phyloP scores from a whole-genome alignment of 139 green algal genomes.

The Auxenochlorella pyrenoidosa region DNA sequence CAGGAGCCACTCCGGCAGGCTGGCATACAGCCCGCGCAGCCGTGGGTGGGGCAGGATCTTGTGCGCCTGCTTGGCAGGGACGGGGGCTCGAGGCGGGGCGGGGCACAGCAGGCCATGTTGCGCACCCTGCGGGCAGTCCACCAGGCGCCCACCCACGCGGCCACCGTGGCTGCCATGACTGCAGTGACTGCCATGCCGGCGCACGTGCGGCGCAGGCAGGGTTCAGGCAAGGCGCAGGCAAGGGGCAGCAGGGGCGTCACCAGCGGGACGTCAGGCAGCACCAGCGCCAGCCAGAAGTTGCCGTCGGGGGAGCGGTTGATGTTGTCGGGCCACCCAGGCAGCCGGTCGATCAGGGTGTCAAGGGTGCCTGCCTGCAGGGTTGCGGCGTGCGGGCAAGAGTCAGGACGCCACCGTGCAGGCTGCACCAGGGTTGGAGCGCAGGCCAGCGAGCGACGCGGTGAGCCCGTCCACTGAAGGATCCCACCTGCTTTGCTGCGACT shows the following conservation, averaged over 20 bases:
- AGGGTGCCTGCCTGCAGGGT: conserved; percentile 52
- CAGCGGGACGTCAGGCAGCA: conserved; percentile 39
- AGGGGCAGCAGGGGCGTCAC: background rate
- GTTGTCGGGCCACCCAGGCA: conserved; percentile 82
- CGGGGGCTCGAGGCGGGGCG: background rate
- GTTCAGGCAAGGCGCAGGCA: background rate
- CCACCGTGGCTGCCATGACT: no score
- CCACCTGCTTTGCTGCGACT: background rate
- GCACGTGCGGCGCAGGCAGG: no score
- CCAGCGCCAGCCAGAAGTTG: conserved; percentile 64
- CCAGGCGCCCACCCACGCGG: no score
- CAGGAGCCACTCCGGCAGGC: conserved; percentile 18
- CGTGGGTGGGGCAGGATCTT: background rate
- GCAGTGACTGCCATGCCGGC: no score
- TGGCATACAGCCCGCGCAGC: conserved; percentile 31
- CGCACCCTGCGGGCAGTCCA: no score
- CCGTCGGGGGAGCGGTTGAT: conserved; percentile 55
- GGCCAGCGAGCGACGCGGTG: no score
- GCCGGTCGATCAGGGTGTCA: conserved; percentile 60
- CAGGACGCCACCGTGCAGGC: background rate
- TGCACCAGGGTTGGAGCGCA: no score
- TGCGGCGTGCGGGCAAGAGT: no score
- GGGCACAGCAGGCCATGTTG: background rate
- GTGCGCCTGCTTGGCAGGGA: background rate
- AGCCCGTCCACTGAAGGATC: no score